Evolutionary conservation across 352 stramenopile species (phyloP).

Genomic region (Phytophthora boehmeriae): DNA sequence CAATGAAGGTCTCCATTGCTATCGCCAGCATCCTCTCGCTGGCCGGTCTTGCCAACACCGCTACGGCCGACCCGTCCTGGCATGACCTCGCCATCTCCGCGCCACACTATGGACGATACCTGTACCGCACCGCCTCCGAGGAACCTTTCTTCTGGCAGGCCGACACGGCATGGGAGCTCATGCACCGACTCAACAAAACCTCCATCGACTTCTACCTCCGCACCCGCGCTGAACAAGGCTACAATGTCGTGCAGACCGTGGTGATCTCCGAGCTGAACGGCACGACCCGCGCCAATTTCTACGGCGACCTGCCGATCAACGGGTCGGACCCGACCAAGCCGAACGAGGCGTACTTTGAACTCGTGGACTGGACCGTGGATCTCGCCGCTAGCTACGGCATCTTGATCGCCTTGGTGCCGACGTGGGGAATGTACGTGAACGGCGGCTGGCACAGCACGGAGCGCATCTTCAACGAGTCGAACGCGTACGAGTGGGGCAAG

Average conservation of each 20-base stretch:
- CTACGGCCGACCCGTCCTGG: slow-evolving; percentile 15
- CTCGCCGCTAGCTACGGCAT: slow-evolving; percentile 33
- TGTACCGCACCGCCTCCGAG: slow-evolving; percentile 17
- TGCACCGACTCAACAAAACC: slow-evolving; percentile 36
- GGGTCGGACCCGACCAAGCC: slow-evolving; percentile 19
- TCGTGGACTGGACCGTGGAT: slow-evolving; percentile 29
- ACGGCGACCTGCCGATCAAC: slow-evolving; percentile 28
- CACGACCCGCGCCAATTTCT: slow-evolving; percentile 27
- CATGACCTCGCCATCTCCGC: slow-evolving; percentile 27
- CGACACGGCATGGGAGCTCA: slow-evolving; percentile 30
- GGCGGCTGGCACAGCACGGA: slow-evolving; percentile 11
- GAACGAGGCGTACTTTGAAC: slow-evolving; percentile 28
- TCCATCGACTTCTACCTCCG: slow-evolving; percentile 34
- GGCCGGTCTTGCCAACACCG: slow-evolving; percentile 1
- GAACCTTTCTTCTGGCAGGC: slow-evolving; percentile 34
- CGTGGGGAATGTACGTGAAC: slow-evolving; percentile 18
- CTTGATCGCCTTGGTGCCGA: slow-evolving; percentile 17
- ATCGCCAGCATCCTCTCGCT: neutral
- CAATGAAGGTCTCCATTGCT: slow-evolving; percentile 12
- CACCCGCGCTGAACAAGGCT: slow-evolving; percentile 27
- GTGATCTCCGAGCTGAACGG: slow-evolving; percentile 22
- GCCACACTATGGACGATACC: slow-evolving; percentile 18
- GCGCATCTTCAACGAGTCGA: slow-evolving; percentile 24
- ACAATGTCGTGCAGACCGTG: slow-evolving; percentile 27
- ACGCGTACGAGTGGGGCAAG: slow-evolving; percentile 14